Conservation (phyloP, 2,329 filamentous ascomycete species). For the Beauveria brongniartii region DNA sequence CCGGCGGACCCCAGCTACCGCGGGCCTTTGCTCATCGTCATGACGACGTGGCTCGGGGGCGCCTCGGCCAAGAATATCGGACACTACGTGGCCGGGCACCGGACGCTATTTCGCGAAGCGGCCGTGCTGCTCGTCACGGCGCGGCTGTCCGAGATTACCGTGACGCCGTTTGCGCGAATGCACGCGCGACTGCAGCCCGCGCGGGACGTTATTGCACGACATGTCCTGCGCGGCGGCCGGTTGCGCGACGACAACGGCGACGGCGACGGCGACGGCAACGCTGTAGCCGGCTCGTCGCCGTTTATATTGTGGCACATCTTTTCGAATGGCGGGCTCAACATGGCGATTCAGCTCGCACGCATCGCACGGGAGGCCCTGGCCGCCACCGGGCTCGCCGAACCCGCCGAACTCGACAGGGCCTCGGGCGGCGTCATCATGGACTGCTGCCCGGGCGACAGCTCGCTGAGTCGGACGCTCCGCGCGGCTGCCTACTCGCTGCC, state of each 20-base stretch:
- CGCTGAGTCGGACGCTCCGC: neutral
- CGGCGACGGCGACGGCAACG: neutral
- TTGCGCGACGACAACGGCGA: too few species aligned
- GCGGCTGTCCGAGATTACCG: conserved; percentile 10
- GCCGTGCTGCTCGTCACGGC: conserved; percentile 9
- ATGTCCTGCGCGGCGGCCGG: neutral
- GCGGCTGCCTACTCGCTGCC: conserved; percentile 9
- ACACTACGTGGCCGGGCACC: conserved; percentile 5
- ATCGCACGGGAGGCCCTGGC: neutral
- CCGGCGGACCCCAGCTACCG: neutral
- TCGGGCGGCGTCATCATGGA: conserved; percentile 8
- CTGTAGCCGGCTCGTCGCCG: neutral
- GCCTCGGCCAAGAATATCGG: neutral
- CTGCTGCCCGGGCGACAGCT: conserved; percentile 9
- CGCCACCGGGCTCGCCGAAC: neutral
- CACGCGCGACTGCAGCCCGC: conserved; percentile 9
- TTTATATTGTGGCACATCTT: conserved; percentile 10
- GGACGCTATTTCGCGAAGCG: neutral
- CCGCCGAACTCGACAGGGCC: neutral
- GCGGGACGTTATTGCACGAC: conserved; percentile 1
- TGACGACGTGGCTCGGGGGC: conserved; percentile 11
- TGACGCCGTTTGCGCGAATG: conserved; percentile 7
- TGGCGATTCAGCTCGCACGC: conserved; percentile 9
- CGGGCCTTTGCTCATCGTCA: conserved; percentile 4
- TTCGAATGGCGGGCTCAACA: conserved; percentile 11